Conservation (phyloP, 257 asterid genomes). For the Solanum infundibuliforme region DNA sequence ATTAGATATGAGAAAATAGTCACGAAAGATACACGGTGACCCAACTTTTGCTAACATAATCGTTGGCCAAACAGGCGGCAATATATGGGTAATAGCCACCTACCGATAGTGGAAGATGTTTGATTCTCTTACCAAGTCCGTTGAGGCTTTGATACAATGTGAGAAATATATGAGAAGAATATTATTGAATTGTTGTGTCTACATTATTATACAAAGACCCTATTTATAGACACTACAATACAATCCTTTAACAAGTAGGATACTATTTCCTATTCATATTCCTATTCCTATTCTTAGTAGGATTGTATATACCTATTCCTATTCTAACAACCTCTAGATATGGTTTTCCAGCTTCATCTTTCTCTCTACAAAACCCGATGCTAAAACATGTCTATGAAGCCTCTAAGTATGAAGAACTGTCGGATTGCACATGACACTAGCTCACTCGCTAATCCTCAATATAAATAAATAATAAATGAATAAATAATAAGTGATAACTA, state of each 20-base stretch:
- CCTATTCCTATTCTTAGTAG: too few species aligned
- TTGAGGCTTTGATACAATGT: too few species aligned
- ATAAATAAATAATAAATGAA: neutral
- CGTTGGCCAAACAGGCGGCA: too few species aligned
- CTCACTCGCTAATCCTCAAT: neutral
- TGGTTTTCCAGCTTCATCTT: neutral
- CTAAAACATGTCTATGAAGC: neutral
- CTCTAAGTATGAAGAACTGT: neutral
- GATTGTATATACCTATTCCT: too few species aligned
- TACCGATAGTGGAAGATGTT: too few species aligned
- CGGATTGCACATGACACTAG: neutral
- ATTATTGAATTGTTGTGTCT: neutral
- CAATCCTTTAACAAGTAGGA: neutral
- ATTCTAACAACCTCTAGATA: neutral
- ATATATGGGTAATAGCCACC: too few species aligned
- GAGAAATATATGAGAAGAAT: neutral
- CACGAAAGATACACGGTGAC: neutral
- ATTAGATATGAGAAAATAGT: neutral
- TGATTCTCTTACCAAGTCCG: too few species aligned
- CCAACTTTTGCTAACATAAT: too few species aligned
- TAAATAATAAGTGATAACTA: neutral
- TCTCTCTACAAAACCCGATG: neutral
- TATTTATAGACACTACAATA: neutral
- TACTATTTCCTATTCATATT: neutral
- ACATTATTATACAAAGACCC: neutral